Percentiles rank a stretch among this genome's conserved stretches.
phyloP scores from a whole-genome alignment of 805 yeast species.

The Schizosaccharomyces osmophilus region DNA sequence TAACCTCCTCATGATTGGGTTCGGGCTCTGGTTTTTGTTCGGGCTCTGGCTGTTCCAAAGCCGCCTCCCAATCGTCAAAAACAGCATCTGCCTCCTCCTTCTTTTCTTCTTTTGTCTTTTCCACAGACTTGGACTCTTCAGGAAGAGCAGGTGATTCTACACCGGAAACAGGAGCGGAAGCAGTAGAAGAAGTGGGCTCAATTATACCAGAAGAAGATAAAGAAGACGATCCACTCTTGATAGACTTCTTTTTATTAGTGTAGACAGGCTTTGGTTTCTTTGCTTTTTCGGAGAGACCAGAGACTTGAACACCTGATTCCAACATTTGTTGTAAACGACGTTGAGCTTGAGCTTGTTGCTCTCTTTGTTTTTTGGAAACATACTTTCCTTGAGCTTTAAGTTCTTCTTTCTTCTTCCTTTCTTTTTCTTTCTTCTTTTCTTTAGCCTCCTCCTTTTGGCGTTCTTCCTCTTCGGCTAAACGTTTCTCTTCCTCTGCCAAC shows the following conservation, averaged over 20 bases:
- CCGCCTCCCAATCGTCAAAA: constrained; percentile 71
- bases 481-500: constrained; percentile 26
- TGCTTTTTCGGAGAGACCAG: constrained; percentile 28
- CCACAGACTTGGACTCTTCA: constrained; percentile 3
- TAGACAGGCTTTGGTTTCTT: constrained; percentile 36
- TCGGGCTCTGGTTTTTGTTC: constrained; percentile 8
- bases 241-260: constrained; percentile 32
- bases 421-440: constrained; percentile 57
- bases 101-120: constrained; percentile 8
- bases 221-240: constrained; percentile 14
- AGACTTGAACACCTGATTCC: constrained; percentile 47
- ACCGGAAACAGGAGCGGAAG: constrained; percentile 7
- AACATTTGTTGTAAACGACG: constrained; percentile 72
- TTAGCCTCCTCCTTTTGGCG: constrained; percentile 15
- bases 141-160: constrained; percentile 9
- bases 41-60: constrained; percentile 16
- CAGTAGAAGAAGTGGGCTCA: background rate
- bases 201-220: constrained; percentile 9
- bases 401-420: constrained; percentile 65
- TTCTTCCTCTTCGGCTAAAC: constrained; percentile 19
- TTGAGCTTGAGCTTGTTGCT: constrained; percentile 64
- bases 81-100: constrained; percentile 20
- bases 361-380: constrained; percentile 82
- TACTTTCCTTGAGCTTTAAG: constrained; percentile 89
- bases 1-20: constrained; percentile 10